phyloP scores from a whole-genome alignment of 2,329 filamentous ascomycete genomes.

The Venturia asperata region DNA sequence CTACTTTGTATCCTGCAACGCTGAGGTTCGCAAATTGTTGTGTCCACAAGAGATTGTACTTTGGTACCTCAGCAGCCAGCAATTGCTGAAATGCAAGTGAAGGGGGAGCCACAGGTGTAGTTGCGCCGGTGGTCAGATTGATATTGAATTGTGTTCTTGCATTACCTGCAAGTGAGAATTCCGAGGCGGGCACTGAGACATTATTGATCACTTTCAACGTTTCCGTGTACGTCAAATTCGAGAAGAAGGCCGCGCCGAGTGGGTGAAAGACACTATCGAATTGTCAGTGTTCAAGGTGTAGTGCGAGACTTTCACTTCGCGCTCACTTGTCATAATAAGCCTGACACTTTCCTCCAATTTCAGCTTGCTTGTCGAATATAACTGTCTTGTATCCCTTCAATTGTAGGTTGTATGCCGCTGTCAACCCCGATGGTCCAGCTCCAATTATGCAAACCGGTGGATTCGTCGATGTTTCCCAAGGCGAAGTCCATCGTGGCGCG shows the following conservation, averaged over 20 bases:
- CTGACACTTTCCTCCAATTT: slow-evolving; percentile 34
- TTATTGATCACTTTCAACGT: slow-evolving; percentile 31
- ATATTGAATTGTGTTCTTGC: slow-evolving; percentile 29
- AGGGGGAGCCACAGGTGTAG: slow-evolving; percentile 24
- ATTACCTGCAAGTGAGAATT: slow-evolving; percentile 30
- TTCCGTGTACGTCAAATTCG: slow-evolving; percentile 32
- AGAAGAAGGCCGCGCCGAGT: slow-evolving; percentile 34
- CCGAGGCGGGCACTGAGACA: slow-evolving; percentile 29
- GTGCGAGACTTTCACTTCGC: slow-evolving; percentile 20
- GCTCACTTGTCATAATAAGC: slow-evolving; percentile 33
- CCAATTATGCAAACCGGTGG: slow-evolving; percentile 34
- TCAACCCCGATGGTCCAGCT: slow-evolving; percentile 32
- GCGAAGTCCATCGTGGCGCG: slow-evolving; percentile 25
- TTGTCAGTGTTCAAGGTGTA: not conserved
- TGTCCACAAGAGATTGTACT: slow-evolving; percentile 31
- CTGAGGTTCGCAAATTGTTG: slow-evolving; percentile 30
- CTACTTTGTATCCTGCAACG: slow-evolving; percentile 31
- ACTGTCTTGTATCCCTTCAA: slow-evolving; percentile 32
- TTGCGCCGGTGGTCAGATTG: slow-evolving; percentile 30
- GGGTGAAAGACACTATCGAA: slow-evolving; percentile 29
- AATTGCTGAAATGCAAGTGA: slow-evolving; percentile 26
- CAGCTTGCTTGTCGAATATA: slow-evolving; percentile 32
- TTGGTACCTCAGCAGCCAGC: slow-evolving; percentile 29
- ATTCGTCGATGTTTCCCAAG: slow-evolving; percentile 20
- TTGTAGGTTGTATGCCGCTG: slow-evolving; percentile 30